Evolutionary conservation across 1,139 yeast species (phyloP).

Genomic region (Magnusiomyces fungicola): DNA sequence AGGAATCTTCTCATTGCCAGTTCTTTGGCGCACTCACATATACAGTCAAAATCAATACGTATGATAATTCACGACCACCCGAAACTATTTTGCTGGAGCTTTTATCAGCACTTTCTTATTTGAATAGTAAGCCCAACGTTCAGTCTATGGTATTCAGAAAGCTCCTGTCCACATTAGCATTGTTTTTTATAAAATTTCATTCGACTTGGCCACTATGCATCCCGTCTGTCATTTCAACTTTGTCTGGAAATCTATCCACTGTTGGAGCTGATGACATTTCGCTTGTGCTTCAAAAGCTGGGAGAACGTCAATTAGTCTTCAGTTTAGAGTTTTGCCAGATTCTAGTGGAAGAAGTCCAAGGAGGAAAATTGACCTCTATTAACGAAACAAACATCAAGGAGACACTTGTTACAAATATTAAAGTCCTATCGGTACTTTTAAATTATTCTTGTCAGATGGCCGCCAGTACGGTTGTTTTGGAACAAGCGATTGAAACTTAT

Average conservation of each 20-base stretch:
- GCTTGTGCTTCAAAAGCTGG: constrained; percentile 1
- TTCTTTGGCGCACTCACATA: constrained; percentile 60
- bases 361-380: constrained; percentile 7
- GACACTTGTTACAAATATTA: constrained; percentile 6
- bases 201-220: constrained; percentile 28
- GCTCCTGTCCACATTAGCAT: constrained; percentile 29
- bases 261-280: background rate
- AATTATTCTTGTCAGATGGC: background rate
- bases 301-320: constrained; percentile 7
- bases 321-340: constrained; percentile 24
- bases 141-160: constrained; percentile 30
- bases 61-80: constrained; percentile 9
- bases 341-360: constrained; percentile 23
- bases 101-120: constrained; percentile 23
- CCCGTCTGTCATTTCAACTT: constrained; percentile 17
- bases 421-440: background rate
- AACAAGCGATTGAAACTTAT: constrained; percentile 10
- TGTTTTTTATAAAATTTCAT: constrained; percentile 29
- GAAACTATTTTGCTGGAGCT: constrained; percentile 23
- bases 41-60: constrained; percentile 40
- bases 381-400: constrained; percentile 7
- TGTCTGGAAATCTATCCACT: background rate
- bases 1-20: constrained; percentile 39
- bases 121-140: constrained; percentile 16
- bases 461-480: constrained; percentile 1